Evolutionary conservation across 371 early-diverging fungal genomes (phyloP).

Genomic region (Lichtheimia ornata): DNA sequence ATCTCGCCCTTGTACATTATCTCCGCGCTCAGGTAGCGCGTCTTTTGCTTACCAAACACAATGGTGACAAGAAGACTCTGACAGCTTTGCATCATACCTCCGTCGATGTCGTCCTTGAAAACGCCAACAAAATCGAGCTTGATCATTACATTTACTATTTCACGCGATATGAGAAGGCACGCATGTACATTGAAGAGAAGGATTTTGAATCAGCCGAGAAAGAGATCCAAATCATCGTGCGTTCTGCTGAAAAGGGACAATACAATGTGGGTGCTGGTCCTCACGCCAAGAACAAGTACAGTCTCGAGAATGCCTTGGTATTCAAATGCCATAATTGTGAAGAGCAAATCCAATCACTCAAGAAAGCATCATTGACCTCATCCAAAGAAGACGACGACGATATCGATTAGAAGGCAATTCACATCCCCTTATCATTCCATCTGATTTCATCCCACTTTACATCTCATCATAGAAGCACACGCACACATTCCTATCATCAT

Average conservation of each 20-base stretch:
- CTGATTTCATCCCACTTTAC: neutral
- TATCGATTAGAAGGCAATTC: neutral
- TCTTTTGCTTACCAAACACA: slow-evolving; percentile 13
- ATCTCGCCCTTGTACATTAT: slow-evolving; percentile 65
- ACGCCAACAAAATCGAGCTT: slow-evolving; percentile 27
- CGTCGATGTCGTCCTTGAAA: slow-evolving; percentile 19
- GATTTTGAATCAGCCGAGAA: slow-evolving; percentile 43
- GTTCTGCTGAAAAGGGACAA: slow-evolving; percentile 33
- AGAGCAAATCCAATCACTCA: slow-evolving; percentile 11
- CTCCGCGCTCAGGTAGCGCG: slow-evolving; percentile 42
- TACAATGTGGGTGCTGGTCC: slow-evolving; percentile 41
- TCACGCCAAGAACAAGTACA: slow-evolving; percentile 47
- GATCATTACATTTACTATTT: slow-evolving; percentile 71
- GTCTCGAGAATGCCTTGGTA: slow-evolving; percentile 40
- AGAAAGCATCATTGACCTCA: slow-evolving; percentile 1
- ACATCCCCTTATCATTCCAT: neutral
- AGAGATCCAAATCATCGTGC: slow-evolving; percentile 45
- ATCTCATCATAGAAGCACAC: neutral
- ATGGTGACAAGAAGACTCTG: neutral
- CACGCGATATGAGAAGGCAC: slow-evolving; percentile 56
- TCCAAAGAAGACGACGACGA: neutral
- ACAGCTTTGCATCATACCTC: slow-evolving; percentile 20
- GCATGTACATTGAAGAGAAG: slow-evolving; percentile 41
- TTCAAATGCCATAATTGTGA: slow-evolving; percentile 50
- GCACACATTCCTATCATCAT: no score